Base-by-base conservation (phyloP, 1,284 basidiomycete genomes). In the Inonotus obliquus region DNA sequence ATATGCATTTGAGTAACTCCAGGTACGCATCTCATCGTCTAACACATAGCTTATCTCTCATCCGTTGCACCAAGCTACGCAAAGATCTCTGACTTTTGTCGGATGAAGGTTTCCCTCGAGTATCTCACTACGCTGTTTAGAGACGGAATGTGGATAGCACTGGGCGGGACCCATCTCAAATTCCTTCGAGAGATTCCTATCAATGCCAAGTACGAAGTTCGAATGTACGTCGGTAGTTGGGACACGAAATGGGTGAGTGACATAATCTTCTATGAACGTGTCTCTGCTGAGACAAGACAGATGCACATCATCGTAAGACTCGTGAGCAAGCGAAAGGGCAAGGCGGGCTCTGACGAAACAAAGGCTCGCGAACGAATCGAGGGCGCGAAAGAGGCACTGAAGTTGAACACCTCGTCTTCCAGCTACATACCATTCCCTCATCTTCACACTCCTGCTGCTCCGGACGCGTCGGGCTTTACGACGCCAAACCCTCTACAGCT, bases 121-220 rank as follows among this genome's bases (percentile, higher is more conserved):
- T 75, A 78, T 57, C 85, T 90, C 68, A 85, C 88, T 1, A 79
- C 82, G 2, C 81, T 87, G 67, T 86, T 86, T 67, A 77, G 79
- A 14, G 79, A 81, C 17, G 86, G 87, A 13, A 85, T 87, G 5
- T 85, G 85, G 79, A 81, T 89, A 67, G 82, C 86, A 0, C 77
- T 94, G 0, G 91, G 84, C 61, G 89, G 81, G 1, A 86, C 87
- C 0, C 85, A 92, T 70, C 92, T 82, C 71, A 77, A 82, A 64
- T 94, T 89, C 73, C 73, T 92, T 54, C 83, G 84, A 49, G 92
- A 95, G 75, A 92, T 95, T 48, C 86, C 91, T 0, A 84, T 92
- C 53, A 76, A 91, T 14, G 70, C 81, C 1, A 72, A 73, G 6
- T 95, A 92, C 68, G 84, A 92, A 71, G 81, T 94, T 38, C 80